phyloP scores from a whole-genome alignment of 1,139 yeast species.

The Kodamaea suecica region DNA sequence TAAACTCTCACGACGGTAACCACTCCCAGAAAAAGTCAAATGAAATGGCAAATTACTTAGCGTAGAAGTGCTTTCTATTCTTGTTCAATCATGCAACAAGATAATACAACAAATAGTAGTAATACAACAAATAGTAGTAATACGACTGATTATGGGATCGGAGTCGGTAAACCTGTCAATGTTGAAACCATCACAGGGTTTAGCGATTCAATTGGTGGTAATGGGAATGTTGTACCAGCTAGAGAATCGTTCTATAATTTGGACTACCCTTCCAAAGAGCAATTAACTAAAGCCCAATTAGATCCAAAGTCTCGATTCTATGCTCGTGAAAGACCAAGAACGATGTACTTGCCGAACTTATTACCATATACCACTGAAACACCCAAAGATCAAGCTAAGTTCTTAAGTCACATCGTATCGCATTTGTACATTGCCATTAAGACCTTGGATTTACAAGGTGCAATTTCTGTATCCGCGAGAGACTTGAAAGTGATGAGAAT shows the following conservation, averaged over 20 bases:
- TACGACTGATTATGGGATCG: too few species aligned
- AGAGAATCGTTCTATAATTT: slow-evolving; percentile 52
- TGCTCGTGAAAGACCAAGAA: slow-evolving; percentile 50
- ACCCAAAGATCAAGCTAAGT: slow-evolving; percentile 66
- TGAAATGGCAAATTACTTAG: too few species aligned
- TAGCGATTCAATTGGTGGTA: too few species aligned
- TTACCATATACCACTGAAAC: slow-evolving; percentile 78
- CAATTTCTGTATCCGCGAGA: slow-evolving; percentile 62
- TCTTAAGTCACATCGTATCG: slow-evolving; percentile 72
- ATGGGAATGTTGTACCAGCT: slow-evolving; percentile 1
- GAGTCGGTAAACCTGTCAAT: too few species aligned
- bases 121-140: too few species aligned
- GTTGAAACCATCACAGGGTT: too few species aligned
- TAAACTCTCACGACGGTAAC: too few species aligned
- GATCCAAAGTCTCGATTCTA: slow-evolving; percentile 57
- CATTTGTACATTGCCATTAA: slow-evolving; percentile 77
- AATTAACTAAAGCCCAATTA: slow-evolving; percentile 35
- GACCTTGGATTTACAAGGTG: slow-evolving; percentile 74
- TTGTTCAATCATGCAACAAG: too few species aligned
- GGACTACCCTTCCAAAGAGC: slow-evolving; percentile 55
- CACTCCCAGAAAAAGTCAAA: too few species aligned
- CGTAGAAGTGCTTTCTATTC: too few species aligned
- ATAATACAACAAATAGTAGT: too few species aligned
- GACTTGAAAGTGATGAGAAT: slow-evolving; percentile 47
- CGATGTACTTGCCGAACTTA: slow-evolving; percentile 55